Evolutionary conservation across 768 basidiomycete species (phyloP).

Genomic region (Boletus subcaerulescens): DNA sequence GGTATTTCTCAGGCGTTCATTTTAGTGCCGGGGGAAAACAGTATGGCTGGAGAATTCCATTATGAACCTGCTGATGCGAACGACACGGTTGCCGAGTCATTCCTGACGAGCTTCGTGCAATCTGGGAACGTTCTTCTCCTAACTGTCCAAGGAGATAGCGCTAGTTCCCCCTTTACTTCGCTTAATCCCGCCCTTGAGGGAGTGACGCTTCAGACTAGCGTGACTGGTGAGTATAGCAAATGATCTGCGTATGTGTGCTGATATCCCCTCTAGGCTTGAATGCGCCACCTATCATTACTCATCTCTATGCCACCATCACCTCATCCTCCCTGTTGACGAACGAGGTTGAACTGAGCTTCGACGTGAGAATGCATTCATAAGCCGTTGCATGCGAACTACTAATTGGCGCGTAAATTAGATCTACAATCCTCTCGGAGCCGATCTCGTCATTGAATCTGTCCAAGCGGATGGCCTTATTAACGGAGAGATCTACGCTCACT

Average conservation of each 20-base stretch:
- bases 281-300: slow-evolving; percentile 54
- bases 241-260: neutral
- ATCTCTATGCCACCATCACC: slow-evolving; percentile 53
- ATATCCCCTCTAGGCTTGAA: slow-evolving; percentile 37
- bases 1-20: slow-evolving; percentile 44
- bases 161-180: slow-evolving; percentile 61
- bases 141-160: slow-evolving; percentile 55
- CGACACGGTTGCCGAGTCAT: slow-evolving; percentile 60
- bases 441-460: slow-evolving; percentile 53
- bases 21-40: slow-evolving; percentile 57
- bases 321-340: slow-evolving; percentile 48
- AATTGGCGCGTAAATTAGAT: slow-evolving; percentile 31
- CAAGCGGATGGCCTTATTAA: slow-evolving; percentile 54
- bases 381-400: neutral
- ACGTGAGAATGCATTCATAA: slow-evolving; percentile 37
- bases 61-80: slow-evolving; percentile 65
- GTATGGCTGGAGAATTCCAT: slow-evolving; percentile 56
- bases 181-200: slow-evolving; percentile 54
- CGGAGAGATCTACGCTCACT: slow-evolving; percentile 55
- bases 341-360: slow-evolving; percentile 53
- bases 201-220: slow-evolving; percentile 46
- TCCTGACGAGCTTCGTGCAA: slow-evolving; percentile 60
- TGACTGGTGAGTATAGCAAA: slow-evolving; percentile 40
- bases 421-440: slow-evolving; percentile 55
- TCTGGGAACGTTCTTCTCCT: slow-evolving; percentile 45